Conservation (phyloP, 2,329 filamentous ascomycete genomes). For the Lojkania enalia region DNA sequence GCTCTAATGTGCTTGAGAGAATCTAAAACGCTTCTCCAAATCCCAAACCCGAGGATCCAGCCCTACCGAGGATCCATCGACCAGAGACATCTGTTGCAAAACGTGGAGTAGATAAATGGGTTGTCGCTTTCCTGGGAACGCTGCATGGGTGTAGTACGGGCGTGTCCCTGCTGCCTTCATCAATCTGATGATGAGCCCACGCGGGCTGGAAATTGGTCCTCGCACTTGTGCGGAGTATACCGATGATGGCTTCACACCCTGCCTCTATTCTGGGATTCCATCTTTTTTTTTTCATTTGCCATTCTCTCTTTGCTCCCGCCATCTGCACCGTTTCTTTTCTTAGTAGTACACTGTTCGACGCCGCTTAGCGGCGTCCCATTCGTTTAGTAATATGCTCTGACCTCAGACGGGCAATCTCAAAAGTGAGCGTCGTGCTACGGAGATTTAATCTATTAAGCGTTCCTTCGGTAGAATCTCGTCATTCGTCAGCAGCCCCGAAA, state of each 20-base stretch:
- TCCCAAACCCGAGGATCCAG: neutral
- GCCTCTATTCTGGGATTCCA: neutral
- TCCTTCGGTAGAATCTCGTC: neutral
- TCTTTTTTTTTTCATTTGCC: neutral
- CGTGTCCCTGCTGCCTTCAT: slow-evolving; percentile 1
- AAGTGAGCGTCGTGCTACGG: neutral
- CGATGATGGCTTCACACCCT: no score
- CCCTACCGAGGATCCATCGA: neutral
- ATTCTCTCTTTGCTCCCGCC: neutral
- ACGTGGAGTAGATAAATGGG: slow-evolving; percentile 1
- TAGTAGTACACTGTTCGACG: neutral
- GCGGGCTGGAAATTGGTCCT: neutral
- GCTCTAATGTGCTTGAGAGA: neutral
- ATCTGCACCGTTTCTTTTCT: neutral
- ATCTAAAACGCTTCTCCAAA: neutral
- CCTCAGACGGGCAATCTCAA: slow-evolving; percentile 2
- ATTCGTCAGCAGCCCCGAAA: neutral
- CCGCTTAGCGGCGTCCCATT: neutral
- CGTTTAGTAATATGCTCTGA: slow-evolving; percentile 5
- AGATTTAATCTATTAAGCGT: slow-evolving; percentile 5
- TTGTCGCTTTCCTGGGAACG: neutral
- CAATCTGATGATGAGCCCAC: slow-evolving; percentile 1
- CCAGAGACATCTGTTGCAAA: neutral
- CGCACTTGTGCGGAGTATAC: neutral
- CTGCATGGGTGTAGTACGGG: neutral